Evolutionary conservation across 2,329 filamentous ascomycete genomes (phyloP).

Genomic region (Xylariaceae sp.): DNA sequence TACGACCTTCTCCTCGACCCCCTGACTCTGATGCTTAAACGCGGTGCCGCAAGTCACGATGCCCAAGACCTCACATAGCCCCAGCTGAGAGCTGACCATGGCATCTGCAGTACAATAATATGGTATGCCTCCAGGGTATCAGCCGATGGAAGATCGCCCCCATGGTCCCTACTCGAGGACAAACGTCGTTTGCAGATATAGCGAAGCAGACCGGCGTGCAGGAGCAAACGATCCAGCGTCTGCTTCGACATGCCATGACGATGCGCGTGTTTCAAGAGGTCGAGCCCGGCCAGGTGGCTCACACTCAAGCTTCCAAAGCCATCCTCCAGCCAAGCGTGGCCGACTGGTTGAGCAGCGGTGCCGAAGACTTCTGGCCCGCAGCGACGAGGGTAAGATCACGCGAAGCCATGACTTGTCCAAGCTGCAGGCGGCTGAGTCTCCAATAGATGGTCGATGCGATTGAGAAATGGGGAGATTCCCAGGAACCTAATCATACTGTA

Average conservation of each 20-base stretch:
- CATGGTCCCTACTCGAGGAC: conserved; percentile 17
- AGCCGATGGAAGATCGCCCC: conserved; percentile 22
- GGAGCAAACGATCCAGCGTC: conserved; percentile 17
- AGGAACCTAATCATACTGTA: conserved; percentile 28
- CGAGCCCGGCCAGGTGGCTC: conserved; percentile 27
- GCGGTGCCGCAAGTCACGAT: too few relatives aligned
- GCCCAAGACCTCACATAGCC: too few relatives aligned
- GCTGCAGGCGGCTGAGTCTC: too few relatives aligned
- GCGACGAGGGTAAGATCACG: conserved; percentile 16
- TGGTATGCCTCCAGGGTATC: conserved; percentile 21
- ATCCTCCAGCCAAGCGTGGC: conserved; percentile 21
- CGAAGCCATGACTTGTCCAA: too few relatives aligned
- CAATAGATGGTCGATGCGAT: conserved; percentile 24
- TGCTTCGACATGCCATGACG: conserved; percentile 27
- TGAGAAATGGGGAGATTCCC: conserved; percentile 28
- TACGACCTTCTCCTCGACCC: too few relatives aligned
- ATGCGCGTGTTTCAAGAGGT: conserved; percentile 34
- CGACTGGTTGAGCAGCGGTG: conserved; percentile 26
- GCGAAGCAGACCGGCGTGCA: conserved; percentile 17
- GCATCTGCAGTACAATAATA: conserved; percentile 11
- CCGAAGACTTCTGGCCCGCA: conserved; percentile 24
- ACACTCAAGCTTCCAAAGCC: conserved; percentile 28
- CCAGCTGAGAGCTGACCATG: too few relatives aligned
- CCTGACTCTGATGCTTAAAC: too few relatives aligned
- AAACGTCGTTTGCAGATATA: conserved; percentile 20